Evolutionary conservation across 192 early-diverging fungal species (phyloP).

Genomic region (Obelidium mucronatum): DNA sequence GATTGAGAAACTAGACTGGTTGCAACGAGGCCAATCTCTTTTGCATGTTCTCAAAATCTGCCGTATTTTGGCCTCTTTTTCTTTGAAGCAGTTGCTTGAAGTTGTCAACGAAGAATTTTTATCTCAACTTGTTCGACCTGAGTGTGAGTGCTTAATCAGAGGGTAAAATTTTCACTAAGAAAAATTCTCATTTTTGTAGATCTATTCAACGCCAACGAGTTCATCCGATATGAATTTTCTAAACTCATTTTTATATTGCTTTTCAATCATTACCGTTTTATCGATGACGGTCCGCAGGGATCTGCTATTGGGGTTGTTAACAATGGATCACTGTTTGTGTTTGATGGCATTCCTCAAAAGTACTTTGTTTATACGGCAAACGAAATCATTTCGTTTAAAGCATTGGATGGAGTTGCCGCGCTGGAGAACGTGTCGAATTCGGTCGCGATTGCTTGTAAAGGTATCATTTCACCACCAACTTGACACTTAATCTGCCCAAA

Average conservation of each 20-base stretch:
- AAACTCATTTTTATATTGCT: constrained; percentile 40
- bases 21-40: background rate
- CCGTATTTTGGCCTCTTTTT: background rate
- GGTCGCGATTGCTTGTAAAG: too few species aligned
- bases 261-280: constrained; percentile 30
- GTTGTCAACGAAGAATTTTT: background rate
- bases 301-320: constrained; percentile 8
- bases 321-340: constrained; percentile 9
- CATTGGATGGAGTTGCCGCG: background rate
- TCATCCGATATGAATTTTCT: constrained; percentile 39
- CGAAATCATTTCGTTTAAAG: constrained; percentile 13
- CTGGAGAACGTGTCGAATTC: too few species aligned
- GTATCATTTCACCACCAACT: too few species aligned
- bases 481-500: too few species aligned
- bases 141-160: background rate
- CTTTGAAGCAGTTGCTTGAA: background rate
- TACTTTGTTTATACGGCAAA: constrained; percentile 14
- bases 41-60: constrained; percentile 18
- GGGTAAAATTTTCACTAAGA: background rate
- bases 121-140: background rate
- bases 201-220: constrained; percentile 39
- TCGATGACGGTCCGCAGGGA: background rate
- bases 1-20: background rate
- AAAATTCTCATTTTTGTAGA: constrained; percentile 19
- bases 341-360: constrained; percentile 12